A percentile compares a stretch with the other conserved stretches of the same genome.
These are phyloP conservation scores for Cryphonectria naterciae DNA, from an alignment of 2,329 filamentous ascomycete species.

Conservation along the genomic window DNA sequence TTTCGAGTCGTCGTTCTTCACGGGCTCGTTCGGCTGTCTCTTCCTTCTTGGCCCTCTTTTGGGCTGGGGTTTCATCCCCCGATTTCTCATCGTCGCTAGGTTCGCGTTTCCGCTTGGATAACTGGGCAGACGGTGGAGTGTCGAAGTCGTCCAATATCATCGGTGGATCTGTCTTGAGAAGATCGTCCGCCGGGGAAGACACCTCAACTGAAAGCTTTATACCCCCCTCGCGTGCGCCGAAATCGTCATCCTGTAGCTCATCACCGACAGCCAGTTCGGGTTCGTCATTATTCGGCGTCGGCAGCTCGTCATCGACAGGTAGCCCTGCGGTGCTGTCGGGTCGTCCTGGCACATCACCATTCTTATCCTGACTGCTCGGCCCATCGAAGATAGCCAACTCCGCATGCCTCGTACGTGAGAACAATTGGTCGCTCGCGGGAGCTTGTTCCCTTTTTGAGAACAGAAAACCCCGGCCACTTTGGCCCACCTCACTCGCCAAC, in stretches of 20 bases:
- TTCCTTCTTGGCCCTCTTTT: neutral
- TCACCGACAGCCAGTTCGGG: neutral
- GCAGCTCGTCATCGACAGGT: conserved; percentile 9
- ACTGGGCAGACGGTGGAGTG: conserved; percentile 19
- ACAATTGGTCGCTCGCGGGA: neutral
- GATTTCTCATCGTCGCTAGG: conserved; percentile 3
- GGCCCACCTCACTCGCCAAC: neutral
- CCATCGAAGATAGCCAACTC: conserved; percentile 5
- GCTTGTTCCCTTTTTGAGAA: neutral
- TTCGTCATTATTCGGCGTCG: neutral
- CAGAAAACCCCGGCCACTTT: no score
- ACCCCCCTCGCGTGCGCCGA: neutral
- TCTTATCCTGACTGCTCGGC: conserved; percentile 3
- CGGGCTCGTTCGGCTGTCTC: neutral
- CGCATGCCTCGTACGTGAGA: neutral
- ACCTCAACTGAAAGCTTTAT: neutral
- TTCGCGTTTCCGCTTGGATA: conserved; percentile 19
- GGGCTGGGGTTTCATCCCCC: neutral
- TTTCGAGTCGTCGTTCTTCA: neutral
- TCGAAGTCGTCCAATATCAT: neutral
- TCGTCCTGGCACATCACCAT: neutral
- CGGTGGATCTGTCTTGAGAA: conserved; percentile 5
- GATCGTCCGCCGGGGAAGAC: neutral
- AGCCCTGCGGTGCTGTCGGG: neutral
- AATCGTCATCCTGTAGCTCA: neutral